Conservation (phyloP, 2,329 filamentous ascomycete genomes). For the Grosmannia clavigera region DNA sequence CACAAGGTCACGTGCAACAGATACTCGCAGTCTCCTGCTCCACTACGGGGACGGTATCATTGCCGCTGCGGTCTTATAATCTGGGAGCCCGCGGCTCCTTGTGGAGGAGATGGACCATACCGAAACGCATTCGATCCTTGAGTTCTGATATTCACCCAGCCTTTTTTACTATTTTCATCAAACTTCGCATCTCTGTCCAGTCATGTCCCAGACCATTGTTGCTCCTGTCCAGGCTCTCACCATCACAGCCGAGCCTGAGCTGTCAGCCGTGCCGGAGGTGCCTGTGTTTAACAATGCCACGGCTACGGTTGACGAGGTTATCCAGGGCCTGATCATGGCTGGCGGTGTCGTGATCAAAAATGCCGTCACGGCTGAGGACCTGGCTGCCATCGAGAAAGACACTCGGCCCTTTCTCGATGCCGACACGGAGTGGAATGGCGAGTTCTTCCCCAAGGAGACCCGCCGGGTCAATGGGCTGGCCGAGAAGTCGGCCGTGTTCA, state of each 20-base stretch:
- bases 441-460: background rate
- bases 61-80: background rate
- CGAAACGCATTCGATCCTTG: background rate
- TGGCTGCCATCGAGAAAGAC: background rate
- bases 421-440: slow-evolving; percentile 1
- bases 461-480: slow-evolving; percentile 4
- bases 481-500: slow-evolving; percentile 1
- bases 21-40: background rate
- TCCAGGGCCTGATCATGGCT: background rate
- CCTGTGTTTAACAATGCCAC: background rate
- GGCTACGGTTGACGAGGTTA: background rate
- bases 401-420: background rate
- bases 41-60: background rate
- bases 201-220: background rate
- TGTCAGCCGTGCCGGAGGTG: background rate
- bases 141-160: too few relatives aligned
- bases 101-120: background rate
- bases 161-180: too few relatives aligned
- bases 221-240: background rate
- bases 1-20: too few relatives aligned
- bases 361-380: background rate
- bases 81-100: background rate
- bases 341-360: background rate
- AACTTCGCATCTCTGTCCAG: background rate
- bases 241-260: background rate